Evolutionary conservation across 2,329 filamentous ascomycete genomes (phyloP).

Genomic region (Colletotrichum sojae): DNA sequence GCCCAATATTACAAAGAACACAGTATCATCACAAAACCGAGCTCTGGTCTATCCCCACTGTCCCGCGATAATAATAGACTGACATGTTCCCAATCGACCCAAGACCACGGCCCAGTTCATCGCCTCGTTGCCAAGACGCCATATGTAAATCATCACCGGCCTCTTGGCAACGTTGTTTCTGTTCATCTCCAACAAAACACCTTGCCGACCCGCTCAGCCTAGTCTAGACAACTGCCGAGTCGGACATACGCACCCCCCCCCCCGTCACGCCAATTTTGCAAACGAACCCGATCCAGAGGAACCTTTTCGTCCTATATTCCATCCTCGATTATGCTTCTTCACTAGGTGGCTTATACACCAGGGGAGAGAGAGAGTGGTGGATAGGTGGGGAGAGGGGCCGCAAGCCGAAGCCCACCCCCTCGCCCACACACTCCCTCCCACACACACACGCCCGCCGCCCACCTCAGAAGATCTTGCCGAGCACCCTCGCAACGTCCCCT

Average conservation of each 20-base stretch:
- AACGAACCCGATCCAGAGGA: slow-evolving; percentile 11
- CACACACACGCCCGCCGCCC: slow-evolving; percentile 5
- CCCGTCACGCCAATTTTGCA: background rate
- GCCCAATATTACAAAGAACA: background rate
- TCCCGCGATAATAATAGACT: slow-evolving; percentile 16
- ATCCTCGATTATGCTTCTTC: slow-evolving; percentile 27
- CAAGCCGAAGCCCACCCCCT: background rate
- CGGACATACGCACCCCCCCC: background rate
- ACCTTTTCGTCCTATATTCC: slow-evolving; percentile 29
- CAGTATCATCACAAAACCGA: too few relatives aligned
- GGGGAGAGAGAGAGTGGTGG: background rate
- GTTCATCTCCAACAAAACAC: background rate
- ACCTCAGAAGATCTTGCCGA: slow-evolving; percentile 74
- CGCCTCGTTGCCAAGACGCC: slow-evolving; percentile 27
- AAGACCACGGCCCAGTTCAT: background rate
- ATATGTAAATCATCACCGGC: slow-evolving; percentile 1
- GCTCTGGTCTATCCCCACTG: background rate
- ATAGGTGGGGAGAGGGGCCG: background rate
- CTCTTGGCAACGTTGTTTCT: background rate
- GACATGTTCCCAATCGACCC: slow-evolving; percentile 2
- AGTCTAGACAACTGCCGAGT: background rate
- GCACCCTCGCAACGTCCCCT: slow-evolving; percentile 70
- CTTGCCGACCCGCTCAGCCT: background rate
- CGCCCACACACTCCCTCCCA: background rate
- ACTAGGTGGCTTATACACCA: slow-evolving; percentile 5